Percentiles rank a stretch among this genome's conserved stretches.
These are phyloP conservation scores for Fomitopsis serialis DNA, from an alignment of 768 basidiomycete species.

Conservation along the genomic window DNA sequence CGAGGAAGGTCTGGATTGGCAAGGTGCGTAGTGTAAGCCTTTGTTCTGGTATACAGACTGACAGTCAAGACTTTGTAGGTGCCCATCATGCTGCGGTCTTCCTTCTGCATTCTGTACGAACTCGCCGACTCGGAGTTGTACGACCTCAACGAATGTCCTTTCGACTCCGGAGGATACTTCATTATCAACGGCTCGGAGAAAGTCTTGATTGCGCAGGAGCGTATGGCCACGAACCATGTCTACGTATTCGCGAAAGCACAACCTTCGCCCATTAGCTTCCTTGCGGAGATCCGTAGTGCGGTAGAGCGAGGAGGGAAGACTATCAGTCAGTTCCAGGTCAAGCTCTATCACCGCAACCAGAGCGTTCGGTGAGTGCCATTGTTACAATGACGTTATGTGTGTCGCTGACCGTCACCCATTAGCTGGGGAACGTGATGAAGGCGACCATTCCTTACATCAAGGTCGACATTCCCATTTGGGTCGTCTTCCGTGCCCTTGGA, in stretches of 20 bases:
- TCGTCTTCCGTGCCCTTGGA: constrained; percentile 96
- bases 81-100: constrained; percentile 95
- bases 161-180: constrained; percentile 98
- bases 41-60: neutral
- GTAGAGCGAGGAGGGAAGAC: constrained; percentile 99
- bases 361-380: constrained; percentile 66
- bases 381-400: neutral
- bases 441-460: constrained; percentile 98
- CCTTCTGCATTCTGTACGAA: constrained; percentile 86
- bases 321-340: constrained; percentile 95
- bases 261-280: constrained; percentile 91
- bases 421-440: constrained; percentile 92
- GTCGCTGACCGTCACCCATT: neutral
- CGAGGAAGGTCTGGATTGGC: constrained; percentile 89
- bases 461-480: constrained; percentile 97
- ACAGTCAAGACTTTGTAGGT: constrained; percentile 70
- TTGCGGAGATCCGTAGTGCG: constrained; percentile 95
- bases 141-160: constrained; percentile 96
- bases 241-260: constrained; percentile 98
- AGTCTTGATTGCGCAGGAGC: constrained; percentile 98
- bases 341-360: constrained; percentile 89
- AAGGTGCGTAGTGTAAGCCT: constrained; percentile 50
- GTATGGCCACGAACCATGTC: constrained; percentile 99
- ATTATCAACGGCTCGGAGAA: constrained; percentile 99
- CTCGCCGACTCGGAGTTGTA: constrained; percentile 77